These are phyloP conservation scores for Lichtheimia corymbifera DNA, from an alignment of 371 early-diverging fungal species.

Conservation along the genomic window DNA sequence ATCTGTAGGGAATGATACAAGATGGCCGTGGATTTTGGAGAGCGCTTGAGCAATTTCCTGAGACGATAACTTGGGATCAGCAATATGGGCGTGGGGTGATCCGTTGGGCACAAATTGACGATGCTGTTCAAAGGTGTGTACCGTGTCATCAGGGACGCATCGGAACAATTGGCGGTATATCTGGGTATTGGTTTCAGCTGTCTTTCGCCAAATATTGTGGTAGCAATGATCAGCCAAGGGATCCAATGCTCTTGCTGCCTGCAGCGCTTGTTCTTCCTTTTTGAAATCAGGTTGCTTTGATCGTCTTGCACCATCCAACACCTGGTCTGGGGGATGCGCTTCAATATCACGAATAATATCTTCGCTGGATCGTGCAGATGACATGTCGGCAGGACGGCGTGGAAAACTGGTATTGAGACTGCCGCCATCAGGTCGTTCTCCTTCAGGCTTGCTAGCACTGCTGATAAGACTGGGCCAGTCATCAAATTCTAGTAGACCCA, in stretches of 20 bases:
- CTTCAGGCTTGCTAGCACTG: neutral
- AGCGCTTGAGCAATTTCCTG: slow-evolving; percentile 44
- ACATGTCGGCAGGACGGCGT: neutral
- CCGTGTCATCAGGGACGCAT: slow-evolving; percentile 85
- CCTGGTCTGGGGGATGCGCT: slow-evolving; percentile 22
- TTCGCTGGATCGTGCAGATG: slow-evolving; percentile 14
- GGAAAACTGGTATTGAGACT: neutral
- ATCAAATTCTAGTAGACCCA: slow-evolving; percentile 63
- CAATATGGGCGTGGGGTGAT: slow-evolving; percentile 61
- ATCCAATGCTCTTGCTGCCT: slow-evolving; percentile 57
- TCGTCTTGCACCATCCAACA: slow-evolving; percentile 26
- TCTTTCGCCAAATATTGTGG: slow-evolving; percentile 60
- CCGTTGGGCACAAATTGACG: slow-evolving; percentile 58
- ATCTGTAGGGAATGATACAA: slow-evolving; percentile 72
- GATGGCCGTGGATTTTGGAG: slow-evolving; percentile 54
- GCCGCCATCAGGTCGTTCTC: neutral
- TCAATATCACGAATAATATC: slow-evolving; percentile 24
- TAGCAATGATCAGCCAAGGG: slow-evolving; percentile 71
- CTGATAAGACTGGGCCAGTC: slow-evolving; percentile 25
- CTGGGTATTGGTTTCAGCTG: slow-evolving; percentile 67
- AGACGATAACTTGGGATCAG: slow-evolving; percentile 39
- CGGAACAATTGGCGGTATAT: slow-evolving; percentile 81
- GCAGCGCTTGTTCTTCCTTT: slow-evolving; percentile 3
- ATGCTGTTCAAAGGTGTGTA: slow-evolving; percentile 65
- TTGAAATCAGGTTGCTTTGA: slow-evolving; percentile 17